Evolutionary conservation across 176 grass and related monocot species (phyloP).

Genomic region (Oryza officinalis): DNA sequence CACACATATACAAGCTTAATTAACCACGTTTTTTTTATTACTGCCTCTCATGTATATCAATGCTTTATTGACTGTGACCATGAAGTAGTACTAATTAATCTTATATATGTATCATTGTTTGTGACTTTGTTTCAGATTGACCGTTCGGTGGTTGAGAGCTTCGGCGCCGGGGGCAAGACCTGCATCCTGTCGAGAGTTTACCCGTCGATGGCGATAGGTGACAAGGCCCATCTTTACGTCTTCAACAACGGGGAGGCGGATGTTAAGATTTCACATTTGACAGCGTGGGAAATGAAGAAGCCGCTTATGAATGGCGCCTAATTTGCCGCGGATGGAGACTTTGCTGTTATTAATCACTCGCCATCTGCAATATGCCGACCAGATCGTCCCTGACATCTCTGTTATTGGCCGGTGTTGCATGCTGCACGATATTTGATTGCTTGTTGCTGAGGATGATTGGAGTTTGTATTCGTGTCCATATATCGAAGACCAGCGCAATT

Average conservation of each 20-base stretch:
- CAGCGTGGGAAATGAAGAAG: conserved; percentile 62
- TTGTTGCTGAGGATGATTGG: background rate
- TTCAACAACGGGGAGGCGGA: conserved; percentile 67
- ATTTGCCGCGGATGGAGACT: background rate
- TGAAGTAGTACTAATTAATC: background rate
- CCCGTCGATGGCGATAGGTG: conserved; percentile 41
- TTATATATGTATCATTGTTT: background rate
- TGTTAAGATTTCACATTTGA: conserved; percentile 37
- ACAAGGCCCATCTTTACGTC: conserved; percentile 46
- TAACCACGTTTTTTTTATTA: background rate
- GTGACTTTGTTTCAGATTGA: conserved; percentile 36
- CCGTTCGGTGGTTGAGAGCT: conserved; percentile 74
- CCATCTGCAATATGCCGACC: no score
- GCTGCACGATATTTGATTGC: background rate
- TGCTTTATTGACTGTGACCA: background rate
- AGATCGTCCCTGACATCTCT: background rate
- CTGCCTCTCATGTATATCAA: background rate
- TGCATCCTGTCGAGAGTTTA: conserved; percentile 75
- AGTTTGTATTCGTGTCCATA: background rate
- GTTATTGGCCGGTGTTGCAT: background rate
- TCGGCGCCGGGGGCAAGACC: conserved; percentile 48
- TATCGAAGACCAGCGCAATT: background rate
- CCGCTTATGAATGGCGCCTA: conserved; percentile 51
- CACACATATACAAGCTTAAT: background rate
- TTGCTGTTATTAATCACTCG: background rate